Evolutionary conservation across 169 alveolate genomes (phyloP), one percentile per base, ranked within the genome.

Genomic region (Cyclospora cayetanensis): DNA sequence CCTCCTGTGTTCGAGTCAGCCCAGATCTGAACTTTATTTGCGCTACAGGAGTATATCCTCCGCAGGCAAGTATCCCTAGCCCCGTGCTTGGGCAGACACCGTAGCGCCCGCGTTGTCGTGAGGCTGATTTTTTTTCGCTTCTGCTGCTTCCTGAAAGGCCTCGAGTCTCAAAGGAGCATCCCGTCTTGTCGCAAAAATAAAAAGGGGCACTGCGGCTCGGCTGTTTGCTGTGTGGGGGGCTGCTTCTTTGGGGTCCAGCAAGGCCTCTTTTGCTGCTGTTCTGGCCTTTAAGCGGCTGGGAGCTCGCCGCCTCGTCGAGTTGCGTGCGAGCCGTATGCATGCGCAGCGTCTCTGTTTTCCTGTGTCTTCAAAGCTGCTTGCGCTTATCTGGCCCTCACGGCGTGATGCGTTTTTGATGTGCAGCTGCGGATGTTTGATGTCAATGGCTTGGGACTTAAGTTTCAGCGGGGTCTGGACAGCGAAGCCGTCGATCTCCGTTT

Each of bases 381-480:
- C n/a, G n/a, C n/a, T n/a, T n/a, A n/a, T n/a, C n/a, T n/a, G n/a
- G n/a, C n/a, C n/a, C n/a, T n/a, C n/a, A n/a, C n/a, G 39, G 11
- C 46, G 79, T 70, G 53, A 20, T 41, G n/a, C n/a, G 55, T 1
- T 15, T 37, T 42, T 39, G 22, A 7, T 15, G 37, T 46, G 50
- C 95, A 97, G 86, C 90, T 97, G 43, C 96, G 98, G 93, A 95
- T 98, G 89, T 98, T 94, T 83, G 99, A 97, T 27, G 96, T 97
- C 18, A 74, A 92, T 0, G 96, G 97, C 88, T 92, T 98, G 92
- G 94, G 98, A 3, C 66, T 97, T 95, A 98, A 98, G 92, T 97
- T 98, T 94, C 95, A 95, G 91, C 94, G 99, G 74, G 97, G 99
- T 15, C 91, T 98, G 70, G 99, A 98, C 92, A 93, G 97, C 31